phyloP scores from a whole-genome alignment of 2,329 filamentous ascomycete species.

The Aspergillus tubingensis region DNA sequence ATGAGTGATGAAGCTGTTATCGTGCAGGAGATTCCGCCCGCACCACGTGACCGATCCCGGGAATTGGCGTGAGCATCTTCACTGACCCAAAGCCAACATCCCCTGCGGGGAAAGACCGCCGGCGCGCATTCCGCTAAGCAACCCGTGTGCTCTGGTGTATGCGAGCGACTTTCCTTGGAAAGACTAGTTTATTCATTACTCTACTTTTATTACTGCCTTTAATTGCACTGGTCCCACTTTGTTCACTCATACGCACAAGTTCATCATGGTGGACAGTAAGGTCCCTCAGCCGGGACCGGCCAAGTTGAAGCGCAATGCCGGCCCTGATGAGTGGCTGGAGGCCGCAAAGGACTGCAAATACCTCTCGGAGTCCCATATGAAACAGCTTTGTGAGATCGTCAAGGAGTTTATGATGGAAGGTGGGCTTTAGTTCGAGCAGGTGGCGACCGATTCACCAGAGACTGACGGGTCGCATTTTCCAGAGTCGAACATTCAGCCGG shows the following conservation, averaged over 20 bases:
- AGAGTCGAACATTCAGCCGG: slow-evolving; percentile 99
- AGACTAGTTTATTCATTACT: neutral
- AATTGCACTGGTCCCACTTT: neutral
- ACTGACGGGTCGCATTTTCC: slow-evolving; percentile 18
- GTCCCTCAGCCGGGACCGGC: slow-evolving; percentile 91
- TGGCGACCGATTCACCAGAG: neutral
- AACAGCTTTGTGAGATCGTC: slow-evolving; percentile 96
- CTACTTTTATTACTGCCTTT: neutral
- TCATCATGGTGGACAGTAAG: slow-evolving; percentile 50
- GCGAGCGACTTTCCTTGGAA: neutral
- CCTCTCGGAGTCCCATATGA: slow-evolving; percentile 94
- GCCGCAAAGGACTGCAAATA: slow-evolving; percentile 98
- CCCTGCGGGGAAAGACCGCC: slow-evolving; percentile 6
- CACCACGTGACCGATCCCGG: neutral
- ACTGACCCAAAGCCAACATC: slow-evolving; percentile 1
- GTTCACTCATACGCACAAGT: neutral
- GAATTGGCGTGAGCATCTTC: neutral
- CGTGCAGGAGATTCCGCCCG: neutral
- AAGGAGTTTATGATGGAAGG: slow-evolving; percentile 99
- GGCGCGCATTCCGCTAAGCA: slow-evolving; percentile 3
- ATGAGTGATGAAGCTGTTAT: neutral
- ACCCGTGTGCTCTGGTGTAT: neutral
- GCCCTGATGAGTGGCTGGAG: slow-evolving; percentile 93
- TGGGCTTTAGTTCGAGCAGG: slow-evolving; percentile 40
- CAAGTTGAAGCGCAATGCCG: slow-evolving; percentile 77